phyloP scores from a whole-genome alignment of 164 flowering plant species.

The Macadamia integrifolia region DNA sequence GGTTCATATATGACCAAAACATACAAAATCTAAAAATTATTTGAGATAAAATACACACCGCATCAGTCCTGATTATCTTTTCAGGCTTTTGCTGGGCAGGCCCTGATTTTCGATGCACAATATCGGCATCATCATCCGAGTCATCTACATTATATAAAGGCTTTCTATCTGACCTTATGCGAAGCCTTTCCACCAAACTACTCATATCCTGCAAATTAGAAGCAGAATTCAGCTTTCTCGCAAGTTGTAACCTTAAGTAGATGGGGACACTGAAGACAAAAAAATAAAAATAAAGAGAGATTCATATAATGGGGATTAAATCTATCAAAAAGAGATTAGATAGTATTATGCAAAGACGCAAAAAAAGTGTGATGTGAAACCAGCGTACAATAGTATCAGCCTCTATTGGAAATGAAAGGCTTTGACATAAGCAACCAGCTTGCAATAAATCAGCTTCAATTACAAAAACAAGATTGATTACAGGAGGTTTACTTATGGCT shows the following conservation, averaged over 20 bases:
- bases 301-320: not conserved
- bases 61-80: slow-evolving; percentile 59
- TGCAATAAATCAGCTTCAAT: not conserved
- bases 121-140: slow-evolving; percentile 75
- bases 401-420: too few relatives aligned
- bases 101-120: slow-evolving; percentile 21
- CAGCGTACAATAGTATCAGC: too few relatives aligned
- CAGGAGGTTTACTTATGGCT: not conserved
- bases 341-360: not conserved
- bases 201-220: slow-evolving; percentile 47
- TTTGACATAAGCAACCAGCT: not conserved
- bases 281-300: not conserved
- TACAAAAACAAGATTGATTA: not conserved
- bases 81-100: slow-evolving; percentile 38
- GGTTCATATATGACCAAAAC: not conserved
- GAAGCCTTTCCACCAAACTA: slow-evolving; percentile 95
- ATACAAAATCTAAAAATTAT: not conserved
- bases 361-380: not conserved
- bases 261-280: too few relatives aligned
- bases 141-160: slow-evolving; percentile 77
- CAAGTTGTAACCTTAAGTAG: not conserved
- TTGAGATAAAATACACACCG: slow-evolving; percentile 38
- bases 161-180: slow-evolving; percentile 73
- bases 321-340: not conserved
- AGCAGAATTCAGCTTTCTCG: not conserved